Base-by-base conservation (phyloP, 768 basidiomycete species). In the Tulasnella sp. region DNA sequence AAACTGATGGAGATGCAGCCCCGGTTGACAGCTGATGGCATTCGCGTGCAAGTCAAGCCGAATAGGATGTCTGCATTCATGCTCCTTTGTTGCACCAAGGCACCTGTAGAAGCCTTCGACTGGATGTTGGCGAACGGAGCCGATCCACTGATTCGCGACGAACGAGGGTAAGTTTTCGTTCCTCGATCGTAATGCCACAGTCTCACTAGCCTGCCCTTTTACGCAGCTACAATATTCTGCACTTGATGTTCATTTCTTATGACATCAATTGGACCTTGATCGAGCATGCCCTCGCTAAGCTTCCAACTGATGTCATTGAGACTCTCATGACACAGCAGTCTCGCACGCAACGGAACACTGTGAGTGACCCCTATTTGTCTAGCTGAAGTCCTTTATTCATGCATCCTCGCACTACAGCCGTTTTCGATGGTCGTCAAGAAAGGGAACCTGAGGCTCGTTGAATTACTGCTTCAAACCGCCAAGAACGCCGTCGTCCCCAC, bases 281-380 rank as follows among this genome's bases (percentile, higher is more conserved):
- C 17, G n/a, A 34, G n/a, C 58, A 64, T 19, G 58, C 58, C n/a
- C n/a, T 64, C 6, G 17, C n/a, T 34, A n/a, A 34, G n/a, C 83
- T 91, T 4, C 87, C 89, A n/a, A 80, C 81, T 25, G 87, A 89
- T 37, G 82, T 86, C 19, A 86, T 82, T 40, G 84, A 86, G 67
- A 79, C 80, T 0, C 79, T 90, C 1, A 80, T 90, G 36, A 74
- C 79, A 6, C 87, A 88, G 75, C 85, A 85, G 75, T 86, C 87
- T 1, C 87, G 86, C 78, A 80, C 77, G 0, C 82, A 82, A 4
- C 79, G 83, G n/a, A 86, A 87, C 71, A 89, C 88, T 8, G 89
- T 89, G 79, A 9, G 80, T 73, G 81, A 79, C 22, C 17, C 68
- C 39, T 6, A 40, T 40, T 38, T 34, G 67, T 12, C 31, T 42